Conservation (phyloP, 2,329 filamentous ascomycete species). For the Ophiosphaerella narmari region DNA sequence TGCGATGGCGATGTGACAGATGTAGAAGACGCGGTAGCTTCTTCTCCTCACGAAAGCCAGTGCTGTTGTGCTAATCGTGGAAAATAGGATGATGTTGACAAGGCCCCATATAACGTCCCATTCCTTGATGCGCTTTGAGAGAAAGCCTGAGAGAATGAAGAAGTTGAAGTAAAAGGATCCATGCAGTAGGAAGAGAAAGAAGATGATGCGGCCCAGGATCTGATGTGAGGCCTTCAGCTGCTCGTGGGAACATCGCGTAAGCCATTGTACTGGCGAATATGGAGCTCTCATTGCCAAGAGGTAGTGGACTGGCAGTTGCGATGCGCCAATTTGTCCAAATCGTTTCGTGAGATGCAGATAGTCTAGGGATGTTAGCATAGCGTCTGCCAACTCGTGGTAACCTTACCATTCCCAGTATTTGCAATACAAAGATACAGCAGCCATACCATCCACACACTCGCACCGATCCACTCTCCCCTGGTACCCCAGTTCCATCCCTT, state of each 20-base stretch:
- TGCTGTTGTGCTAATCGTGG: slow-evolving; percentile 55
- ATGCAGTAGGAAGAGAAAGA: slow-evolving; percentile 57
- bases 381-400: neutral
- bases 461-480: slow-evolving; percentile 56
- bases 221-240: slow-evolving; percentile 62
- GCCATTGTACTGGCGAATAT: slow-evolving; percentile 56
- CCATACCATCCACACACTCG: slow-evolving; percentile 57
- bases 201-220: slow-evolving; percentile 60
- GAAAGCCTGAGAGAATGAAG: slow-evolving; percentile 57
- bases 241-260: slow-evolving; percentile 61
- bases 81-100: slow-evolving; percentile 52
- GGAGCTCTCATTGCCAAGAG: slow-evolving; percentile 58
- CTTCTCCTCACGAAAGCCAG: slow-evolving; percentile 52
- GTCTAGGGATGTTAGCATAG: slow-evolving; percentile 47
- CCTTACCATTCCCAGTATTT: slow-evolving; percentile 60
- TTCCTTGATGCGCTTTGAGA: slow-evolving; percentile 60
- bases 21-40: slow-evolving; percentile 61
- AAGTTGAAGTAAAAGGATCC: slow-evolving; percentile 62
- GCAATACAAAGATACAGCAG: slow-evolving; percentile 56
- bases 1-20: slow-evolving; percentile 59
- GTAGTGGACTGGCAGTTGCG: slow-evolving; percentile 64
- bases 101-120: slow-evolving; percentile 63
- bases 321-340: slow-evolving; percentile 62
- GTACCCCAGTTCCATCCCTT: slow-evolving; percentile 56
- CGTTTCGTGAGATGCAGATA: slow-evolving; percentile 68